phyloP scores from a whole-genome alignment of 2,329 filamentous ascomycete genomes.

The Dryadomyces quercivorus region DNA sequence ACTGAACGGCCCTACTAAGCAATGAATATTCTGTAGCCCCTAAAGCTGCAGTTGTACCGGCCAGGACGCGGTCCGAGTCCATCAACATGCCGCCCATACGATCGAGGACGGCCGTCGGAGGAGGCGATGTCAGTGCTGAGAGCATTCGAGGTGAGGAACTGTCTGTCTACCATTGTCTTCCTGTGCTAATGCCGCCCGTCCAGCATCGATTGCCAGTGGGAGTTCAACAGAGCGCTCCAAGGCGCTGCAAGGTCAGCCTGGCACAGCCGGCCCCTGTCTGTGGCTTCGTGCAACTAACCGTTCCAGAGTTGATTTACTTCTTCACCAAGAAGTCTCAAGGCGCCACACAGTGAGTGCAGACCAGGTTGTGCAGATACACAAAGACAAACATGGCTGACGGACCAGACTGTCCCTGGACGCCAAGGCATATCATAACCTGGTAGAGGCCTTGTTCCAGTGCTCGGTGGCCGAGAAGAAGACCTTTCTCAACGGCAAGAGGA shows the following conservation, averaged over 20 bases:
- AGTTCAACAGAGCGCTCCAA: conserved; percentile 11
- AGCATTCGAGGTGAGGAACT: conserved; percentile 11
- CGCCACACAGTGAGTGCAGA: conserved; percentile 8
- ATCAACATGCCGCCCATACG: conserved; percentile 9
- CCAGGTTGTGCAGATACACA: too few relatives aligned
- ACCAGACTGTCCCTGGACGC: conserved; percentile 41
- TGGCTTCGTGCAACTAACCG: neutral
- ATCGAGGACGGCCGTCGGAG: conserved; percentile 2
- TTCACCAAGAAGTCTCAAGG: conserved; percentile 12
- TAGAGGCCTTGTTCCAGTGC: conserved; percentile 66
- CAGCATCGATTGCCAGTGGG: conserved; percentile 11
- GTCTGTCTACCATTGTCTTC: too few relatives aligned
- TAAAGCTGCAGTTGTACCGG: neutral
- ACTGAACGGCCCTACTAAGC: neutral
- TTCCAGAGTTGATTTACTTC: conserved; percentile 11
- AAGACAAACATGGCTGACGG: neutral
- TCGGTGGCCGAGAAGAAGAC: conserved; percentile 53
- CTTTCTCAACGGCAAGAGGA: conserved; percentile 42
- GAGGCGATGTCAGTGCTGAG: conserved; percentile 9
- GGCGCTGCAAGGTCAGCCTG: conserved; percentile 12
- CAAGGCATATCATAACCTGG: conserved; percentile 68
- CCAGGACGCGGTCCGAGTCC: neutral
- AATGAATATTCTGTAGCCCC: neutral
- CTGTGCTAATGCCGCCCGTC: neutral
- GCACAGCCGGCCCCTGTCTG: neutral